Percentiles rank a stretch among this genome's conserved stretches.
phyloP scores from a whole-genome alignment of 306 rosid species.

The Begonia masoniana region DNA sequence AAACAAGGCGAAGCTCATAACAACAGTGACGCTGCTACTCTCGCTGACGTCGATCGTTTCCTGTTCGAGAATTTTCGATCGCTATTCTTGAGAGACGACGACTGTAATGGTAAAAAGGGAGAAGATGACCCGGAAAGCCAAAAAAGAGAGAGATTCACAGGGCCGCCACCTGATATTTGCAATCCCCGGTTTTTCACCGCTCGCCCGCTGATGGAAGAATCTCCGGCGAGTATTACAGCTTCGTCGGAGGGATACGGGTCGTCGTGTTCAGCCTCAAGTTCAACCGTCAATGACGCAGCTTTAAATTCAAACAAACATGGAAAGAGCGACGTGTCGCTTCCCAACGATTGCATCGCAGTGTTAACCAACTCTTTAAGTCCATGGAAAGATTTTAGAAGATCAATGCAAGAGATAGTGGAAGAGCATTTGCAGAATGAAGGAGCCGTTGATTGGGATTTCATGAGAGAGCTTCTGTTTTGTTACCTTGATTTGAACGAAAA shows the following conservation, averaged over 20 bases:
- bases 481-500: slow-evolving; percentile 54
- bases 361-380: slow-evolving; percentile 42
- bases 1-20: slow-evolving; percentile 1
- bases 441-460: slow-evolving; percentile 66
- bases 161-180: slow-evolving; percentile 22
- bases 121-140: neutral
- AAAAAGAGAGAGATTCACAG: slow-evolving; percentile 21
- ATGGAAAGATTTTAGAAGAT: slow-evolving; percentile 34
- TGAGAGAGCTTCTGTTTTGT: slow-evolving; percentile 60
- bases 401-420: slow-evolving; percentile 56
- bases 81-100: slow-evolving; percentile 25
- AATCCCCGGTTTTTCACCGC: slow-evolving; percentile 27
- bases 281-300: slow-evolving; percentile 9
- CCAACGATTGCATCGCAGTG: slow-evolving; percentile 40
- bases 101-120: slow-evolving; percentile 1
- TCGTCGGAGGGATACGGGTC: slow-evolving; percentile 22
- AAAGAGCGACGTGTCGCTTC: slow-evolving; percentile 11
- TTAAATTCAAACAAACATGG: slow-evolving; percentile 1
- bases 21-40: slow-evolving; percentile 33
- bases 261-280: slow-evolving; percentile 26
- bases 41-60: slow-evolving; percentile 60
- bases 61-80: slow-evolving; percentile 71
- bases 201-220: slow-evolving; percentile 30
- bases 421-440: slow-evolving; percentile 19
- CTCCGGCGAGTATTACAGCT: slow-evolving; percentile 14